These are phyloP conservation scores for Pichia membranifaciens DNA, from an alignment of 805 yeast species.

Conservation along the genomic window DNA sequence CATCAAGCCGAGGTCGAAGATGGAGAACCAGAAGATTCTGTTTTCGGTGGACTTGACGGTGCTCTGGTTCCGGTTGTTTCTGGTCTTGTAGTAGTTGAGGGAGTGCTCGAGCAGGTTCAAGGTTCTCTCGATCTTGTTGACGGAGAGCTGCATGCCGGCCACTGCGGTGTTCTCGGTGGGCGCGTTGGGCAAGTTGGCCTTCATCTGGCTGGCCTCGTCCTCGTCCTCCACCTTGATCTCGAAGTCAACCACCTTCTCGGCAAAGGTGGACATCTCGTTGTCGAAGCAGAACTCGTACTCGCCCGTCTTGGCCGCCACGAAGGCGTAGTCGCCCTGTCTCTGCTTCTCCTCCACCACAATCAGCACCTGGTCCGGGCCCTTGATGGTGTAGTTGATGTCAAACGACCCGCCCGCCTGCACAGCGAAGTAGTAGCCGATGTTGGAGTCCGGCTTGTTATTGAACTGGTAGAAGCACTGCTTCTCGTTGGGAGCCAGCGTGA, in stretches of 20 bases:
- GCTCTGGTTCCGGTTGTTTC: slow-evolving; percentile 87
- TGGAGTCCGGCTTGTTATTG: slow-evolving; percentile 53
- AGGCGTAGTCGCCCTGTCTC: slow-evolving; percentile 75
- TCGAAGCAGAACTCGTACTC: slow-evolving; percentile 86
- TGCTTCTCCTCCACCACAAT: slow-evolving; percentile 53
- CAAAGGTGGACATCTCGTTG: slow-evolving; percentile 73
- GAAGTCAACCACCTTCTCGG: slow-evolving; percentile 79
- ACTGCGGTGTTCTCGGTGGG: slow-evolving; percentile 52
- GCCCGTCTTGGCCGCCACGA: slow-evolving; percentile 59
- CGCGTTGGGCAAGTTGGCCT: slow-evolving; percentile 57
- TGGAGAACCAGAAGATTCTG: slow-evolving; percentile 60
- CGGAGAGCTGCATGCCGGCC: slow-evolving; percentile 49
- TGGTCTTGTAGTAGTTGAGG: slow-evolving; percentile 77
- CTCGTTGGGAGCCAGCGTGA: slow-evolving; percentile 70
- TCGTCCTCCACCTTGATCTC: slow-evolving; percentile 58
- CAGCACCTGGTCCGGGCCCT: slow-evolving; percentile 50
- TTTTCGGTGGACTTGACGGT: slow-evolving; percentile 63
- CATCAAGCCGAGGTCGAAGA: slow-evolving; percentile 58
- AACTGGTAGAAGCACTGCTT: slow-evolving; percentile 65
- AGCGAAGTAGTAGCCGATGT: slow-evolving; percentile 72
- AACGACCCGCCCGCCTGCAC: slow-evolving; percentile 77
- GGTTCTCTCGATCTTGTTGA: slow-evolving; percentile 54
- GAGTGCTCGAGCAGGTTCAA: slow-evolving; percentile 51
- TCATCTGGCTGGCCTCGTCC: slow-evolving; percentile 15
- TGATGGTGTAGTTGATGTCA: slow-evolving; percentile 67